A percentile compares a stretch with the other conserved stretches of the same genome.
Conservation (phyloP, 2,329 filamentous ascomycete species). For the Exophiala dermatitidis region DNA sequence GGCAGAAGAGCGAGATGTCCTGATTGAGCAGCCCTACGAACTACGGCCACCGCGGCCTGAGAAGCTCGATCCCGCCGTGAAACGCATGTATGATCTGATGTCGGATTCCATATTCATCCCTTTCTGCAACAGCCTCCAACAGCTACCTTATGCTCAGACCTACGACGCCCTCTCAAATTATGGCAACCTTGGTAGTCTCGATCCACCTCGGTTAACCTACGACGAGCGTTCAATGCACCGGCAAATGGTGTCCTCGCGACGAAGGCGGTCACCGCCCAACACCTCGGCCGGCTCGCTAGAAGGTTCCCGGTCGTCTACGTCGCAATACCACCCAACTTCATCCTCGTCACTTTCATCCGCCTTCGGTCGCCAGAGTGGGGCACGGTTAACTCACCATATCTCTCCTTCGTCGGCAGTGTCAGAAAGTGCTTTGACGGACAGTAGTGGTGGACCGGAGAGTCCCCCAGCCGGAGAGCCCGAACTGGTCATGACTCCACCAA, state of each 20-base stretch:
- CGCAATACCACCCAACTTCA: slow-evolving; percentile 29
- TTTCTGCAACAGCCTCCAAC: slow-evolving; percentile 66
- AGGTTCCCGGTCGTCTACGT: slow-evolving; percentile 25
- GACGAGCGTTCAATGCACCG: slow-evolving; percentile 21
- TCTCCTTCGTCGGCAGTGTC: slow-evolving; percentile 36
- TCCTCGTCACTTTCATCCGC: slow-evolving; percentile 33
- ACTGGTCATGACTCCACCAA: slow-evolving; percentile 44
- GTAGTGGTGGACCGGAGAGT: slow-evolving; percentile 40
- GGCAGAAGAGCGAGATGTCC: slow-evolving; percentile 70
- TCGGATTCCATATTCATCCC: slow-evolving; percentile 91
- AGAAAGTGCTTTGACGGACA: slow-evolving; percentile 38
- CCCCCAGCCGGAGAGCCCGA: slow-evolving; percentile 34
- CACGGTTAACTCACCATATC: slow-evolving; percentile 27
- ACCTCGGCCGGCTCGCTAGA: slow-evolving; percentile 22
- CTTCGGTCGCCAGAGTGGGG: slow-evolving; percentile 31
- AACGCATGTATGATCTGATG: slow-evolving; percentile 92
- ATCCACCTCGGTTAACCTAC: slow-evolving; percentile 28
- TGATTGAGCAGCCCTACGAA: slow-evolving; percentile 58
- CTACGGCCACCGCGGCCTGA: slow-evolving; percentile 63
- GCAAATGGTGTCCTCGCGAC: slow-evolving; percentile 12
- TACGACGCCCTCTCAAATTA: slow-evolving; percentile 36
- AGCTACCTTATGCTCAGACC: slow-evolving; percentile 42
- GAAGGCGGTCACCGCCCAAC: slow-evolving; percentile 27
- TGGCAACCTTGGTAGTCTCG: slow-evolving; percentile 35
- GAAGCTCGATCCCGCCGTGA: slow-evolving; percentile 71